Base-by-base conservation (phyloP, 2,329 filamentous ascomycete species). In the Cladobotryum protrusum region DNA sequence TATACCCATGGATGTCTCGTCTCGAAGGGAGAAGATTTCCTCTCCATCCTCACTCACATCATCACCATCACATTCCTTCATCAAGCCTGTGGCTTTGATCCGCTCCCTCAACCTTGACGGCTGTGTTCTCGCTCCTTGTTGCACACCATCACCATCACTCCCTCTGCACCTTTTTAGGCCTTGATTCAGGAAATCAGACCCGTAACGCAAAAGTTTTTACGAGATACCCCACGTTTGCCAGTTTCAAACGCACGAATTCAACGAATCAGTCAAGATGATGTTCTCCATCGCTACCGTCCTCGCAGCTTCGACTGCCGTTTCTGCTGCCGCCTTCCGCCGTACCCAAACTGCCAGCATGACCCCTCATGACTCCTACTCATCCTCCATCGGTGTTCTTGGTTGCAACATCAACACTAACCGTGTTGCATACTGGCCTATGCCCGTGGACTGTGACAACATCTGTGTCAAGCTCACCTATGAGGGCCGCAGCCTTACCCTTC, bases 341-440 rank as follows among this genome's bases (percentile, higher is more conserved):
- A 60, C 46, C 59, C 60, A 55, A 55, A 60, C 52, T 61, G 62
- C 53, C 60, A 61, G 50, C 56, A 66, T 73, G 53, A 82, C 79
- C 6, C 79, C 79, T 29, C 79, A 83, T 60, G 75, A 75, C 54
- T 64, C 68, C 57, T 83, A 74, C 68, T 78, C 75, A 2, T 79
- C 76, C 14, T 80, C 77, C 6, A 64, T 81, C 52, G 79, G 79
- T 45, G 79, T 81, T 4, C 65, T 79, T 5, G 79, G 79, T 45
- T 82, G 79, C 73, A 78, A 81, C 64, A 72, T 83, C 63, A 64
- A 82, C 67, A 80, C 73, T 54, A 76, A 82, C 70, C 77, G 78
- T 36, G 72, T 82, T 45, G 79, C 79, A 54, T 83, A 83, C 72
- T 83, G 78, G 77, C 80, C 80, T 8, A 61, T 59, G 32, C 61